Conservation (phyloP, 1,139 yeast genomes). For the Blastobotrys buckinghamii region DNA sequence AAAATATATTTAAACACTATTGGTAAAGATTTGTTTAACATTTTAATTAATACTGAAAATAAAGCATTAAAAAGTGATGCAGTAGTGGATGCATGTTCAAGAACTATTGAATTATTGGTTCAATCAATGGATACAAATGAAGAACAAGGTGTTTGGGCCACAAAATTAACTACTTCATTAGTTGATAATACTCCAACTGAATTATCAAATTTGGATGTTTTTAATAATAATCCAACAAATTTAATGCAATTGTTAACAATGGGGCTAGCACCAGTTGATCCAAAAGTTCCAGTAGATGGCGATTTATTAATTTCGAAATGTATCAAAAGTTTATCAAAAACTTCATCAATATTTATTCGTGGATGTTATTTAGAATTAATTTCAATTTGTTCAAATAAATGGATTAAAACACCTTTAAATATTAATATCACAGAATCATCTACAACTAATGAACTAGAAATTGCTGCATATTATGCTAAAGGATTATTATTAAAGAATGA, state of each 20-base stretch:
- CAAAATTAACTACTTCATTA: constrained; percentile 21
- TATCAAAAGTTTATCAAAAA: constrained; percentile 23
- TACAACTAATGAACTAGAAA: constrained; percentile 4
- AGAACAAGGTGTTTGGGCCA: constrained; percentile 5
- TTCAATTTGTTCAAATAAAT: constrained; percentile 56
- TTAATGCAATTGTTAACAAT: constrained; percentile 41
- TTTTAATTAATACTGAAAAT: constrained; percentile 10
- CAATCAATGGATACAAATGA: constrained; percentile 18
- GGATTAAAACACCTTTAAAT: constrained; percentile 21
- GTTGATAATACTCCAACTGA: constrained; percentile 9
- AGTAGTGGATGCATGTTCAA: constrained; percentile 18
- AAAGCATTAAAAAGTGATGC: constrained; percentile 14
- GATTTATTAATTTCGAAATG: constrained; percentile 23
- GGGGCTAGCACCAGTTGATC: constrained; percentile 23
- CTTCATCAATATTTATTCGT: constrained; percentile 34
- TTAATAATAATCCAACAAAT: constrained; percentile 32
- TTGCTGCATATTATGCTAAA: constrained; percentile 61
- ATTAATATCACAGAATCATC: constrained; percentile 1
- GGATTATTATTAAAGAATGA: constrained; percentile 61
- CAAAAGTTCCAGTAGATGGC: constrained; percentile 16
- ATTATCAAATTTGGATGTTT: not conserved
- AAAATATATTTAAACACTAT: constrained; percentile 16
- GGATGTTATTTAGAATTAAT: constrained; percentile 56
- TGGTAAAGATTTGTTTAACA: constrained; percentile 21
- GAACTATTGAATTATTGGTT: constrained; percentile 14